Evolutionary conservation across 148 eudicot genomes (phyloP).

Genomic region (Pharnaceum exiguum): DNA sequence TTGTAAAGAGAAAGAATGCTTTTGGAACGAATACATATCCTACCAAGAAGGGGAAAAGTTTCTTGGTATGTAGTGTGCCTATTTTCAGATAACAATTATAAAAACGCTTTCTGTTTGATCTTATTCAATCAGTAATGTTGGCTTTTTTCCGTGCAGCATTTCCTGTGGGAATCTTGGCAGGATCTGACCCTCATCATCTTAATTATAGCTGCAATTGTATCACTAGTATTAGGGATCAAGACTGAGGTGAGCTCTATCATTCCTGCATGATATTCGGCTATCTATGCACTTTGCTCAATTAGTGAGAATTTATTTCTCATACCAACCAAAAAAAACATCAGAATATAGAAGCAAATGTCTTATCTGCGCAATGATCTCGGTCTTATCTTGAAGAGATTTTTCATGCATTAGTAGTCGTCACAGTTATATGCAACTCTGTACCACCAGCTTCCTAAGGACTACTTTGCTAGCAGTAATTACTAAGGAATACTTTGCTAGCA

Average conservation of each 20-base stretch:
- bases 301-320: no score
- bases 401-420: no score
- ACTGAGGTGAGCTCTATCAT: constrained; percentile 53
- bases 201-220: constrained; percentile 68
- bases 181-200: constrained; percentile 86
- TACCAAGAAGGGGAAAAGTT: constrained; percentile 66
- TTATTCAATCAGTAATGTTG: neutral
- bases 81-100: neutral
- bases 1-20: constrained; percentile 50
- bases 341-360: no score
- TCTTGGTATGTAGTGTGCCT: constrained; percentile 40
- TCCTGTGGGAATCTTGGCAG: constrained; percentile 94
- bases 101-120: neutral
- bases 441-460: no score
- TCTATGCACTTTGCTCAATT: no score
- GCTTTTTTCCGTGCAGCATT: constrained; percentile 41
- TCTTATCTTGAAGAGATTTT: no score
- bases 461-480: no score
- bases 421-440: no score
- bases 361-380: no score
- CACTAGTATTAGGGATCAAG: constrained; percentile 74
- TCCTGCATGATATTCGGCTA: neutral
- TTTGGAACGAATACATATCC: constrained; percentile 95
- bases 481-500: no score
- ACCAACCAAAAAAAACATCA: no score